Evolutionary conservation across 2,329 filamentous ascomycete species (phyloP).

Genomic region (Pseudogymnoascus sp.): DNA sequence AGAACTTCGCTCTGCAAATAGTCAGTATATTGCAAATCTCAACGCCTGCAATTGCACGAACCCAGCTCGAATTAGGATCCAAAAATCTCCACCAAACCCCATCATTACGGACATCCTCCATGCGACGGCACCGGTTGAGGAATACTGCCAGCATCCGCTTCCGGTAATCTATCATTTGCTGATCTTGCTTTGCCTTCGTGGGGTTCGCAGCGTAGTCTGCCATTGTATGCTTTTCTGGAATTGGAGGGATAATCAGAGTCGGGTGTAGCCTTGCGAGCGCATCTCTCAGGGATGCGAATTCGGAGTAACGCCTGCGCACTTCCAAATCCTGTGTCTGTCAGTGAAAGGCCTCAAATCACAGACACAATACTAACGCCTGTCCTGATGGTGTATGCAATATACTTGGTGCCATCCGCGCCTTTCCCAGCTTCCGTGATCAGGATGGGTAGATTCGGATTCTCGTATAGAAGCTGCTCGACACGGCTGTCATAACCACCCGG

Average conservation of each 20-base stretch:
- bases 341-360: constrained; percentile 2
- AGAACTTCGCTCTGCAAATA: constrained; percentile 81
- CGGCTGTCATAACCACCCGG: constrained; percentile 89
- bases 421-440: constrained; percentile 93
- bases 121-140: constrained; percentile 82
- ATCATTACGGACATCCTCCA: constrained; percentile 86
- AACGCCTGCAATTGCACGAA: background rate
- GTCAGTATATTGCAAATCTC: constrained; percentile 14
- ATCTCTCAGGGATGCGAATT: constrained; percentile 85
- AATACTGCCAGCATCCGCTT: constrained; percentile 98
- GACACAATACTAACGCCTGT: constrained; percentile 59
- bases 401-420: constrained; percentile 84
- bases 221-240: constrained; percentile 98
- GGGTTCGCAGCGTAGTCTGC: constrained; percentile 97
- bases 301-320: constrained; percentile 89
- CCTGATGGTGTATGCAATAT: constrained; percentile 94
- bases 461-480: constrained; percentile 94
- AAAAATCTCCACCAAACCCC: constrained; percentile 97
- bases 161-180: constrained; percentile 89
- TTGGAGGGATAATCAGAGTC: constrained; percentile 90
- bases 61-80: constrained; percentile 98
- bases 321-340: constrained; percentile 66
- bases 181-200: constrained; percentile 95
- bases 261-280: constrained; percentile 88
- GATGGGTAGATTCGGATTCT: constrained; percentile 84